phyloP scores from a whole-genome alignment of 306 rosid genomes.

The Cicer judaicum region DNA sequence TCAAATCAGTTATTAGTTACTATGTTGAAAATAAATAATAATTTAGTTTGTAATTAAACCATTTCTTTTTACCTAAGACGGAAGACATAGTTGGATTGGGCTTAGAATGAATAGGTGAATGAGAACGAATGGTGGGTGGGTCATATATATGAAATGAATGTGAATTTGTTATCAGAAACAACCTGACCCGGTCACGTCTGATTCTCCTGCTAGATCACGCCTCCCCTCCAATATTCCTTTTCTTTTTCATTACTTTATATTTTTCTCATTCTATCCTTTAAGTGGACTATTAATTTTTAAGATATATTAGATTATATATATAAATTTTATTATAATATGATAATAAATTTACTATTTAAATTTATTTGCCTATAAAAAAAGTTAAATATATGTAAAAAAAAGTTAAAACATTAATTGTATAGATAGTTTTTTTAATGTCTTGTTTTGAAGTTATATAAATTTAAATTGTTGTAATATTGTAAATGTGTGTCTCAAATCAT shows the following conservation, averaged over 20 bases:
- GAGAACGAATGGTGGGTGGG: neutral
- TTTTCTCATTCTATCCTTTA: too few species aligned
- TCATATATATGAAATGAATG: neutral
- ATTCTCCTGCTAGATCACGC: neutral
- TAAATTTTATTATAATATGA: too few species aligned
- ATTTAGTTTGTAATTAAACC: neutral
- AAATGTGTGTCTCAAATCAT: too few species aligned
- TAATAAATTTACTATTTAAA: too few species aligned
- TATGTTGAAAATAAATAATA: neutral
- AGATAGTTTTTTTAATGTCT: too few species aligned
- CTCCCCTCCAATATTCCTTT: constrained; percentile 11
- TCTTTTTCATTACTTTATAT: neutral
- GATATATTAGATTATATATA: too few species aligned
- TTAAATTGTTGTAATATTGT: too few species aligned
- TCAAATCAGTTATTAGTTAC: neutral
- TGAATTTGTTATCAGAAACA: neutral
- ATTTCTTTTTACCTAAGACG: constrained; percentile 26
- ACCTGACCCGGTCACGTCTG: neutral
- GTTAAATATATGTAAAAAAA: too few species aligned
- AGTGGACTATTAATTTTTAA: too few species aligned
- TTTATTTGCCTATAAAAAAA: too few species aligned
- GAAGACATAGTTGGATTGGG: constrained; percentile 20
- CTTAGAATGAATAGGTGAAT: neutral
- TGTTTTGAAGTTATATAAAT: too few species aligned
- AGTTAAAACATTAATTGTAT: too few species aligned